Percentiles rank a stretch among this genome's conserved stretches.
Evolutionary conservation across 2,329 filamentous ascomycete species (phyloP).

Genomic region (Ophiostoma himal-ulmi): DNA sequence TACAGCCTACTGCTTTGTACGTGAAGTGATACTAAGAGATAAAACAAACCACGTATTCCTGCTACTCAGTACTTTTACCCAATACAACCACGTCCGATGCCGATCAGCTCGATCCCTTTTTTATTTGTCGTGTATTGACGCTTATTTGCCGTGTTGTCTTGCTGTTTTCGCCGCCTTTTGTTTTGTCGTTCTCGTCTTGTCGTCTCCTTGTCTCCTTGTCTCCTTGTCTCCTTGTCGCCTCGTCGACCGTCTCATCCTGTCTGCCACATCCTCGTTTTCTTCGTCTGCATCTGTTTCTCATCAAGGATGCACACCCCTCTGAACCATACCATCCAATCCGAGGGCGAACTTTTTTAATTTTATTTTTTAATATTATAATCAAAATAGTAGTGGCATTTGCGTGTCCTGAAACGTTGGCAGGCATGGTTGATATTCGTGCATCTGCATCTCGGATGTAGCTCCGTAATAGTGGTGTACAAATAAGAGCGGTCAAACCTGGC

Average conservation of each 20-base stretch:
- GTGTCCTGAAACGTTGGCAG: constrained; percentile 6
- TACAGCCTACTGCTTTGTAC: neutral
- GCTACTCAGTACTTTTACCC: neutral
- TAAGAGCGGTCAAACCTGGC: neutral
- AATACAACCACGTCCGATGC: neutral
- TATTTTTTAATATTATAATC: neutral
- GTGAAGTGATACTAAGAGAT: neutral
- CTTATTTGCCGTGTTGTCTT: neutral
- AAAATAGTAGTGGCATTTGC: neutral
- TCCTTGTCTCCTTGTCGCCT: neutral
- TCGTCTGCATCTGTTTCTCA: neutral
- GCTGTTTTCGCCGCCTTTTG: neutral
- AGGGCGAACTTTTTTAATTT: neutral
- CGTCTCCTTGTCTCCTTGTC: neutral
- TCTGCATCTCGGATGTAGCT: neutral
- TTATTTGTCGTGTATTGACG: neutral
- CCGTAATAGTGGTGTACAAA: neutral
- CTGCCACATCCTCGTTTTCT: too few relatives aligned
- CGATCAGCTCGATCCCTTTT: neutral
- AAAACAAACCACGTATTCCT: neutral
- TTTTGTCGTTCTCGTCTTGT: too few relatives aligned
- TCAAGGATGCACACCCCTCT: neutral
- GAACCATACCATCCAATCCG: neutral
- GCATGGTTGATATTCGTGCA: neutral
- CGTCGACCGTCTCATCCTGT: neutral